These are phyloP conservation scores for Detonula confervacea DNA, from an alignment of 352 stramenopile species.

Conservation along the genomic window DNA sequence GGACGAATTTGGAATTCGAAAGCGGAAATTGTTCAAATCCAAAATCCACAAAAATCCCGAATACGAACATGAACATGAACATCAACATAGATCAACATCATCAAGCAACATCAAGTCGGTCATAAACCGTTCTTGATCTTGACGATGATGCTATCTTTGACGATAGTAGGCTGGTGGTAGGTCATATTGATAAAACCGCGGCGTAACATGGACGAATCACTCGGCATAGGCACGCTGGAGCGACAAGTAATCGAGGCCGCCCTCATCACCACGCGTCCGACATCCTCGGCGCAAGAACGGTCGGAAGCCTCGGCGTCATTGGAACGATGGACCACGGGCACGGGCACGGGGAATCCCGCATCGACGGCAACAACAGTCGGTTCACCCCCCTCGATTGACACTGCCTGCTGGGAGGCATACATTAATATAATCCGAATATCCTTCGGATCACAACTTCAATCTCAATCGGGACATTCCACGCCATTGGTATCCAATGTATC, in stretches of 20 bases:
- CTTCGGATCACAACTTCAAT: neutral
- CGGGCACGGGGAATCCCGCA: no score
- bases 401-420: conserved; percentile 27
- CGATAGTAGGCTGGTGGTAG: no score
- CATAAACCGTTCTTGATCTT: neutral
- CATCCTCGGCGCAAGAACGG: conserved; percentile 10
- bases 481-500: neutral
- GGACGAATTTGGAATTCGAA: no score
- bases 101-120: no score
- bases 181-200: neutral
- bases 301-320: conserved; percentile 16
- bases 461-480: neutral
- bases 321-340: conserved; percentile 15
- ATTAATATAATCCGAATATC: conserved; percentile 21
- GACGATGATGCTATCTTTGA: conserved; percentile 10
- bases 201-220: neutral
- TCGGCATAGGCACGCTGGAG: conserved; percentile 14
- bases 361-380: no score
- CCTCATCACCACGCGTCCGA: conserved; percentile 21
- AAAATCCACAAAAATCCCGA: no score
- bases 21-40: no score
- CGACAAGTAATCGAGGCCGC: conserved; percentile 23
- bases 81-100: no score
- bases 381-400: conserved; percentile 1
- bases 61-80: neutral